Percentiles rank a stretch among this genome's conserved stretches.
These are phyloP conservation scores for Coccomyxa sp. DNA, from an alignment of 139 green algal species.

Conservation along the genomic window DNA sequence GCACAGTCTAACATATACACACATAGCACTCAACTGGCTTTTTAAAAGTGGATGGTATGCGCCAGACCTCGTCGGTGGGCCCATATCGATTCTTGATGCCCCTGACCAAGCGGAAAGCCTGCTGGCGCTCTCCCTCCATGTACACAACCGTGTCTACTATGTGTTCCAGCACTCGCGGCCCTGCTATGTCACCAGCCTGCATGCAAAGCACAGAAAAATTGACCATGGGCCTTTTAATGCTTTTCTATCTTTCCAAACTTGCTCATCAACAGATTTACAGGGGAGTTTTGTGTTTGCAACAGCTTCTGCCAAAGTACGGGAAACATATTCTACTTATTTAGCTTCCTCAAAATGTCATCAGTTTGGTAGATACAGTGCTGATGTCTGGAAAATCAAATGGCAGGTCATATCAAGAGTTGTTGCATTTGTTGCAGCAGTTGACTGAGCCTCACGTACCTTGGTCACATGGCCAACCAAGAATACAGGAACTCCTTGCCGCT, in stretches of 20 bases:
- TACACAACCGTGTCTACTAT: slow-evolving; percentile 94
- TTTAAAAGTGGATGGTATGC: background rate
- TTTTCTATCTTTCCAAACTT: no score
- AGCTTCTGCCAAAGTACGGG: no score
- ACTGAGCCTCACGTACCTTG: slow-evolving; percentile 19
- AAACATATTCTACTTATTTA: no score
- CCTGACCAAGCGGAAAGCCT: slow-evolving; percentile 51
- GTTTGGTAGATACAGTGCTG: no score
- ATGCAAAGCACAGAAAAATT: background rate
- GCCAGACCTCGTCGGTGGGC: slow-evolving; percentile 64
- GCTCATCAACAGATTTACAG: no score
- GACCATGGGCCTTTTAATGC: no score
- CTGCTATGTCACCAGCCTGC: slow-evolving; percentile 67
- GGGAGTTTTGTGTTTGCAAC: no score
- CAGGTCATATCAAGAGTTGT: background rate
- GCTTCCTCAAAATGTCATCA: no score
- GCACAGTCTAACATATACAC: no score
- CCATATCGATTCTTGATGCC: slow-evolving; percentile 84
- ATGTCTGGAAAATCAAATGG: background rate
- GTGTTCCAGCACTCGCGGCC: slow-evolving; percentile 90
- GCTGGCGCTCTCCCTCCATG: slow-evolving; percentile 73
- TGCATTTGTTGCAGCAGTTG: background rate
- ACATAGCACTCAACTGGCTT: no score
- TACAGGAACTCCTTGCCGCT: slow-evolving; percentile 60
- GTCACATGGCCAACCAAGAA: slow-evolving; percentile 81